Base-by-base conservation (phyloP, 2,329 filamentous ascomycete genomes). In the Verruconis gallopava region DNA sequence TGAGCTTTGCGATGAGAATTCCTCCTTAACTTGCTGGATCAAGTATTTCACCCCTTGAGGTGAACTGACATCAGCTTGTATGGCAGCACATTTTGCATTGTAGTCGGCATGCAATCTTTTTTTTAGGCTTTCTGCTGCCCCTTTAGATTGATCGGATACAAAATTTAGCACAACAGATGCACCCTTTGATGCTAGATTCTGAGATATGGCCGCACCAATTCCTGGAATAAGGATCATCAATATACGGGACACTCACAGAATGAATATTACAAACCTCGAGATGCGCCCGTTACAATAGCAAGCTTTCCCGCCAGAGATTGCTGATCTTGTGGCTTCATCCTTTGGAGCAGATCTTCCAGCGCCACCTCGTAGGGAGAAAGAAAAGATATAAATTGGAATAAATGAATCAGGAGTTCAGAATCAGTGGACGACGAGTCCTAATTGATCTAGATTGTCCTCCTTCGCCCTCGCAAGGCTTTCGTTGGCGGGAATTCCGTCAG, bases 21-120 rank as follows among this genome's bases (percentile, higher is more conserved):
- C 66, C 48, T 74, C 66, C 50, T 73, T 69, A 3, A 75, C 69
- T 0, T 69, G 68, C 19, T 65, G 61, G 49, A 86, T 60, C 40
- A 85, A 68, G 11, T 25, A 32, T 17, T 18, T 30, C 14, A 37
- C 37, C 13, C 44, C 46, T 32, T 71, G 62, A 2, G 78, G 75
- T 1, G 77, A 77, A 48, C 74, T 71, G 52, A 89, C 73, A 60
- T 86, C 81, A 17, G 82, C 82, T 64, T 83, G 79, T 3, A 85
- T 69, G 28, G 70, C 57, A 13, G 79, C 56, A 44, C 74, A 75
- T 46, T 67, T 66, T 52, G 88, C 68, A 37, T 64, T 66, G 64
- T 86, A 67, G 32, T 68, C 61, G n/a, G 62, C 51, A 33, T 68
- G 53, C 3, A 89, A 69, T 14, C 67, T 57, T 19, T 63, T 50